phyloP scores from a whole-genome alignment of 2,329 filamentous ascomycete genomes.

The Colletotrichum horii region DNA sequence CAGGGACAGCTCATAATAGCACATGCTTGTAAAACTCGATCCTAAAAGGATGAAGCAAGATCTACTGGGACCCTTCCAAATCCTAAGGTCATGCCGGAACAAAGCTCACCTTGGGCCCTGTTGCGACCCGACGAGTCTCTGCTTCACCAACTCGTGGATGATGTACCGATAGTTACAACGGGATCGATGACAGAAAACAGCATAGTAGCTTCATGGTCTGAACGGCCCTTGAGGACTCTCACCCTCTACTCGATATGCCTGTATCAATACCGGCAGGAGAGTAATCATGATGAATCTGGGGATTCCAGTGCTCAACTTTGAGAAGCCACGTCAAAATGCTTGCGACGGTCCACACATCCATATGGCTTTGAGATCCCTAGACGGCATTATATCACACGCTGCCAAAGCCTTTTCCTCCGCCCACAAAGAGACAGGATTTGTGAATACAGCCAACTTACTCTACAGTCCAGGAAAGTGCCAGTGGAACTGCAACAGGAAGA shows the following conservation, averaged over 20 bases:
- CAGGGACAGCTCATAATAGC: neutral
- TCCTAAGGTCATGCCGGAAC: accelerated
- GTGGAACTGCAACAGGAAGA: neutral
- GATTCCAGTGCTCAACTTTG: neutral
- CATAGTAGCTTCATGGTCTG: neutral
- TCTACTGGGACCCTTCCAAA: neutral
- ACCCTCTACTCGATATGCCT: too few species aligned
- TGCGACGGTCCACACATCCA: neutral
- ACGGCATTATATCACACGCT: neutral
- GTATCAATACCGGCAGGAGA: too few species aligned
- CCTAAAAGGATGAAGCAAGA: neutral
- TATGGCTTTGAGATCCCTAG: neutral
- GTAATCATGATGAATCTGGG: neutral
- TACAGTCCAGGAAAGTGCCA: neutral
- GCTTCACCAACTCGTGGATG: neutral
- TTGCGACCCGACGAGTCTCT: neutral
- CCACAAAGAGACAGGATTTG: neutral
- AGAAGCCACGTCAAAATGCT: accelerated
- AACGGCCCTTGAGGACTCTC: too few species aligned
- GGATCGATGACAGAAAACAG: accelerated
- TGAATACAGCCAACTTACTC: neutral
- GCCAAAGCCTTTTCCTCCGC: too few species aligned
- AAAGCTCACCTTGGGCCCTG: accelerated
- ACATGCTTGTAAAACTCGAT: neutral
- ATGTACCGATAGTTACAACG: accelerated